A percentile compares a stretch with the other conserved stretches of the same genome.
phyloP scores from a whole-genome alignment of 805 yeast species.

The Teunomyces atbi region DNA sequence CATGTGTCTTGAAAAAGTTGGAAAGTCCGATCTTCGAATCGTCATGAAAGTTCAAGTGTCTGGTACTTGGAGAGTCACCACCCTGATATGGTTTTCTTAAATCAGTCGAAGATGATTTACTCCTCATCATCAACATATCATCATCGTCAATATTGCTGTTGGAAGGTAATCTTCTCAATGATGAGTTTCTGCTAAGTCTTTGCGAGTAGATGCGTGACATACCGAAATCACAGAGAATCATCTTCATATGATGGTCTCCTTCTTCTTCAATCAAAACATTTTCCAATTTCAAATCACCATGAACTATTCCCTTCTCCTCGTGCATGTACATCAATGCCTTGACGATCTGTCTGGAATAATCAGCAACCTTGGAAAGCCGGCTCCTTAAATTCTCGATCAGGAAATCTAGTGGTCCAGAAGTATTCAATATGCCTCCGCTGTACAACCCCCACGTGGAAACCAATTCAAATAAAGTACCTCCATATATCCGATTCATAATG shows the following conservation, averaged over 20 bases:
- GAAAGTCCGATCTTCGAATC: conserved; percentile 34
- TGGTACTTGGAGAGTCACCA: conserved; percentile 23
- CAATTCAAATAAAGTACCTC: conserved; percentile 80
- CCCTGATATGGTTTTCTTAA: conserved; percentile 35
- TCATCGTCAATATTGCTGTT: conserved; percentile 11
- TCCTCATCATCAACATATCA: conserved; percentile 23
- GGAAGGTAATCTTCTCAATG: conserved; percentile 9
- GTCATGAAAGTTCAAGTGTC: conserved; percentile 21
- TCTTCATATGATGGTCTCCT: conserved; percentile 24
- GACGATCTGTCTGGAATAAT: conserved; percentile 52
- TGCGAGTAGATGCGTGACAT: conserved; percentile 51
- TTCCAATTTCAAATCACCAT: conserved; percentile 82
- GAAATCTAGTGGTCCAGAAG: conserved; percentile 28
- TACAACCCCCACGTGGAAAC: conserved; percentile 65
- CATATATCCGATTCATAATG: conserved; percentile 62
- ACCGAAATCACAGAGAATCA: conserved; percentile 86
- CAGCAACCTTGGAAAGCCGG: conserved; percentile 33
- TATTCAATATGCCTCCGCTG: conserved; percentile 23
- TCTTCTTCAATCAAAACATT: conserved; percentile 61
- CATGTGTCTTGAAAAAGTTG: conserved; percentile 24
- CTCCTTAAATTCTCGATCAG: conserved; percentile 22
- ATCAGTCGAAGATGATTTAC: conserved; percentile 33
- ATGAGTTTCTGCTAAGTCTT: conserved; percentile 24
- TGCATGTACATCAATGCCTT: conserved; percentile 61
- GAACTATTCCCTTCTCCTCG: conserved; percentile 56